phyloP scores from a whole-genome alignment of 2,329 filamentous ascomycete species.

The Colletotrichum sp. region DNA sequence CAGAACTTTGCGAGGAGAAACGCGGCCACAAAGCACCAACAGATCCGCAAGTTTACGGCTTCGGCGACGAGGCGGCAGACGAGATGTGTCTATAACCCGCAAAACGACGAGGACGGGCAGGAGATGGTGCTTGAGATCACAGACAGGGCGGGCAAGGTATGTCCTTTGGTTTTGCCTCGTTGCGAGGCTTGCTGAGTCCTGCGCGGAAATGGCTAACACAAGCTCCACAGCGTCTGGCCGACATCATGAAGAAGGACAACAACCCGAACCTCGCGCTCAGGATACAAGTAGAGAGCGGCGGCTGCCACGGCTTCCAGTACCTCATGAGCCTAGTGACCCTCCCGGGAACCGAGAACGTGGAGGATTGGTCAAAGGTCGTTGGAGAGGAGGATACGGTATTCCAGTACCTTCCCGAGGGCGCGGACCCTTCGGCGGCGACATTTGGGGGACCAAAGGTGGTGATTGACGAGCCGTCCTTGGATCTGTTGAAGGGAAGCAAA shows the following conservation, averaged over 20 bases:
- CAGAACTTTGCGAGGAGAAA: background rate
- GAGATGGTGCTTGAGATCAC: slow-evolving; percentile 86
- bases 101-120: slow-evolving; percentile 82
- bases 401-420: slow-evolving; percentile 64
- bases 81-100: slow-evolving; percentile 69
- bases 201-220: background rate
- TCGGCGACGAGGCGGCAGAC: slow-evolving; percentile 46
- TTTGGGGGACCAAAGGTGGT: slow-evolving; percentile 74
- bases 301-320: slow-evolving; percentile 98
- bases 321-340: slow-evolving; percentile 83
- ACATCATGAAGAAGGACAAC: slow-evolving; percentile 74
- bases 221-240: slow-evolving; percentile 68
- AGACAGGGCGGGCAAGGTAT: slow-evolving; percentile 78
- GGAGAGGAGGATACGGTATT: slow-evolving; percentile 89
- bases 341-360: slow-evolving; percentile 40
- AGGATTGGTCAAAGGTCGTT: slow-evolving; percentile 39
- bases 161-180: slow-evolving; percentile 21
- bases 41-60: slow-evolving; percentile 39
- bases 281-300: slow-evolving; percentile 89
- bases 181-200: background rate
- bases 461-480: slow-evolving; percentile 85
- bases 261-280: slow-evolving; percentile 88
- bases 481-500: slow-evolving; percentile 90
- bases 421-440: slow-evolving; percentile 26
- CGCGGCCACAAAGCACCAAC: background rate